Base-by-base conservation (phyloP, 768 basidiomycete species). In the Pisolithus orientalis region DNA sequence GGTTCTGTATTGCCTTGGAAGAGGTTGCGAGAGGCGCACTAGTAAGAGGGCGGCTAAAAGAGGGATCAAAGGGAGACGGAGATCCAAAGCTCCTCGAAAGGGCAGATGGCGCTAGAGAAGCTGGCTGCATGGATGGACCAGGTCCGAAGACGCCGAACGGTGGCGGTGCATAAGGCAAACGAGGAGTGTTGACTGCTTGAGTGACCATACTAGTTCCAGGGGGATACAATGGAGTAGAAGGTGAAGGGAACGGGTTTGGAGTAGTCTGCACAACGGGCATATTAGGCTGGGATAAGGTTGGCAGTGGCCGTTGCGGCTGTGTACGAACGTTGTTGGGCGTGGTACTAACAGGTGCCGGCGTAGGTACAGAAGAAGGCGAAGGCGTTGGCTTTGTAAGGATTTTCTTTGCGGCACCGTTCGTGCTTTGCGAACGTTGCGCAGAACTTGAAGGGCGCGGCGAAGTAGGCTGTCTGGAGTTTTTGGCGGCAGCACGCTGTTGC, bases 11-110 rank as follows among this genome's bases (percentile, higher is more conserved):
- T 10, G 56, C 46, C 53, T 72, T 72, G 44, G 75, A 72, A 9
- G 81, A 82, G 1, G 79, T 77, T 6, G 77, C 83, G 47, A 86
- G 84, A 1, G 83, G 82, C 9, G 79, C 59, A 29, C 71, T 68
- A 51, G 68, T 64, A 49, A 66, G 64, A 53, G 68, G 67, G 52
- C 80, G 77, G 44, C 64, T 70, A 61, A 79, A 66, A 21, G 67
- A 63, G 10, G 76, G 63, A 44, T 86, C 85, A 56, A 82, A 87
- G 1, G 77, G 69, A 7, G 76, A 75, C 3, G 72, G 70, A 5
- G 73, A 63, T 42, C 74, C 77, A 59, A 81, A 84, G 52, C 70
- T 72, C 42, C 83, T 73, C 10, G 80, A 76, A 31, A 84, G 69
- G 13, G 75, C 73, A 37, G 82, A 79, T 6, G 81, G 78, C 3